Conservation (phyloP, 2,329 filamentous ascomycete genomes). For the Trichoderma asperellum region DNA sequence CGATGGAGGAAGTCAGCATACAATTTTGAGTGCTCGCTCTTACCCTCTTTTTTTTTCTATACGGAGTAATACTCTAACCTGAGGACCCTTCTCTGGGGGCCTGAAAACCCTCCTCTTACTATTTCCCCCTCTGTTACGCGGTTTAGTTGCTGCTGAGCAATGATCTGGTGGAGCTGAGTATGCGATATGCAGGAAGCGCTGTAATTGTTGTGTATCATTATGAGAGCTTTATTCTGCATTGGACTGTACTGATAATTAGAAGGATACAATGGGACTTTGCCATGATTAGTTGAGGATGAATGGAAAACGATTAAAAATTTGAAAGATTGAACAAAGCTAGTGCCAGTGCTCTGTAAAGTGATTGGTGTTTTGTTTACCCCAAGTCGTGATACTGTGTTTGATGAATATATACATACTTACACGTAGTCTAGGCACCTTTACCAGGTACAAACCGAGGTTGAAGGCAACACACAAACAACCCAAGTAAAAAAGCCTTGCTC, state of each 20-base stretch:
- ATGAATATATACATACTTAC: too few species aligned
- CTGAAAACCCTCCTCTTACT: neutral
- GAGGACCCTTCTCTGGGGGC: neutral
- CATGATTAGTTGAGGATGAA: slow-evolving; percentile 26
- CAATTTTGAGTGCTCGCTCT: neutral
- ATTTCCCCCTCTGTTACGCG: neutral
- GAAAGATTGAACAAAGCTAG: neutral
- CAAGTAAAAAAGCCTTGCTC: neutral
- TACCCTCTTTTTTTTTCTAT: neutral
- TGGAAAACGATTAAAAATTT: slow-evolving; percentile 9
- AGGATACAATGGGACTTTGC: slow-evolving; percentile 19
- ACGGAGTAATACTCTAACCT: neutral
- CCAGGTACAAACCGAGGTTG: too few species aligned
- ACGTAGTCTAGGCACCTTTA: too few species aligned
- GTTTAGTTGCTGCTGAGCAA: slow-evolving; percentile 6
- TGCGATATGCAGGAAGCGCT: slow-evolving; percentile 9
- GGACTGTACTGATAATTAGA: slow-evolving; percentile 24
- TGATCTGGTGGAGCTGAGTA: neutral
- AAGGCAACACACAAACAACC: neutral
- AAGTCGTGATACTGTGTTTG: neutral
- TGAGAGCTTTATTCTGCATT: slow-evolving; percentile 26
- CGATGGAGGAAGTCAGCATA: slow-evolving; percentile 21
- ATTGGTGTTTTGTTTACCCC: neutral
- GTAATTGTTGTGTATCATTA: slow-evolving; percentile 28
- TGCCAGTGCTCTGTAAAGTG: neutral